Evolutionary conservation across 257 asterid species (phyloP).

Genomic region (Dorcoceras hygrometricum): DNA sequence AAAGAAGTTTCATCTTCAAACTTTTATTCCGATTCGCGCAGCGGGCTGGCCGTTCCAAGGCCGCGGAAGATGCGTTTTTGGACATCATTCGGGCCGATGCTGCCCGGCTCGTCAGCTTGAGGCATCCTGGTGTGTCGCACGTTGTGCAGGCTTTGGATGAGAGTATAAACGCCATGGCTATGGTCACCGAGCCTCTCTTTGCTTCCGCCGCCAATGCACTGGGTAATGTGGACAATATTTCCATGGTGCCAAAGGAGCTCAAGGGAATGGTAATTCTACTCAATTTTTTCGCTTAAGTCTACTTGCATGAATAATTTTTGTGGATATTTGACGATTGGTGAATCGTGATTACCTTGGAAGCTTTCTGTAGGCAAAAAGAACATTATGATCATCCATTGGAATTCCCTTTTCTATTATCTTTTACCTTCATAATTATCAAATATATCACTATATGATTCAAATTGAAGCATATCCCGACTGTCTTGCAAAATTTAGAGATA

Average conservation of each 20-base stretch:
- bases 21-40: too few species aligned
- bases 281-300: neutral
- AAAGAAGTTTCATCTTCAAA: too few species aligned
- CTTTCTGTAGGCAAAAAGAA: too few species aligned
- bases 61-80: constrained; percentile 84
- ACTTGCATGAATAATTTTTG: neutral
- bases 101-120: constrained; percentile 73
- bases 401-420: too few species aligned
- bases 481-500: too few species aligned
- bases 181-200: constrained; percentile 96
- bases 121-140: constrained; percentile 99
- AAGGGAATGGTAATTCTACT: constrained; percentile 69
- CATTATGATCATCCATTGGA: too few species aligned
- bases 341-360: too few species aligned
- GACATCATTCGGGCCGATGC: constrained; percentile 92
- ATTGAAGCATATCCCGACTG: too few species aligned
- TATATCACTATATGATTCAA: too few species aligned
- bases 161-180: constrained; percentile 89
- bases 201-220: constrained; percentile 87
- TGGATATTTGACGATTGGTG: neutral
- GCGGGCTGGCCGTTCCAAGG: constrained; percentile 55
- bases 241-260: constrained; percentile 83
- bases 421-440: too few species aligned
- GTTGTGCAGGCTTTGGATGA: constrained; percentile 94
- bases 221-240: constrained; percentile 76